Percentiles rank a stretch among this genome's conserved stretches.
Conservation (phyloP, 495 filamentous ascomycete genomes). For the Bombardia bombarda region DNA sequence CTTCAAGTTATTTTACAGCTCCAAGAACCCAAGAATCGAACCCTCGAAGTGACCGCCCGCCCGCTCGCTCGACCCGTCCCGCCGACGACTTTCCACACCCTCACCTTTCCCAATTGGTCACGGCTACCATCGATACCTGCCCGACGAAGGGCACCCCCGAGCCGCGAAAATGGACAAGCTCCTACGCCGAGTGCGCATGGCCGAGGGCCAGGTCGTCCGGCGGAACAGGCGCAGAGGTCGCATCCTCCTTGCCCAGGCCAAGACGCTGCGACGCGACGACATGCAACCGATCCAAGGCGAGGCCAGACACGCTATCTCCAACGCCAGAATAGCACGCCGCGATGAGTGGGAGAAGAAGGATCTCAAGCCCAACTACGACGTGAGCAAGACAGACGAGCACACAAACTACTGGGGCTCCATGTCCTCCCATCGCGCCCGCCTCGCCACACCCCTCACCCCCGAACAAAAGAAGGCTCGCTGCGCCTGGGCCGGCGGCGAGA, state of each 20-base stretch:
- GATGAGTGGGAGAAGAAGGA: constrained; percentile 74
- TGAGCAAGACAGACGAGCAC: constrained; percentile 38
- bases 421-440: constrained; percentile 17
- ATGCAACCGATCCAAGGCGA: background rate
- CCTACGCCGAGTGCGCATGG: constrained; percentile 57
- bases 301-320: constrained; percentile 13
- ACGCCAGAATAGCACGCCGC: constrained; percentile 25
- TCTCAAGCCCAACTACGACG: constrained; percentile 64
- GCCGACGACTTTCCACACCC: too few species aligned
- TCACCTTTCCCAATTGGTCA: background rate
- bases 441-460: constrained; percentile 11
- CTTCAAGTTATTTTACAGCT: too few species aligned
- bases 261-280: constrained; percentile 22
- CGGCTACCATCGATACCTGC: too few species aligned
- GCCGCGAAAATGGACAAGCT: constrained; percentile 61
- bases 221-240: constrained; percentile 28
- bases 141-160: background rate
- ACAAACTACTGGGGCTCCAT: constrained; percentile 17
- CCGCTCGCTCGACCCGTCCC: background rate
- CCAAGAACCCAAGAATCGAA: too few species aligned
- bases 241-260: constrained; percentile 25
- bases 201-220: constrained; percentile 54
- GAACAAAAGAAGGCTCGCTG: constrained; percentile 22
- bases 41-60: background rate
- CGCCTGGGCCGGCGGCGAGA: constrained; percentile 43